Evolutionary conservation across 2,329 filamentous ascomycete species (phyloP).

Genomic region (Neonectria punicea): DNA sequence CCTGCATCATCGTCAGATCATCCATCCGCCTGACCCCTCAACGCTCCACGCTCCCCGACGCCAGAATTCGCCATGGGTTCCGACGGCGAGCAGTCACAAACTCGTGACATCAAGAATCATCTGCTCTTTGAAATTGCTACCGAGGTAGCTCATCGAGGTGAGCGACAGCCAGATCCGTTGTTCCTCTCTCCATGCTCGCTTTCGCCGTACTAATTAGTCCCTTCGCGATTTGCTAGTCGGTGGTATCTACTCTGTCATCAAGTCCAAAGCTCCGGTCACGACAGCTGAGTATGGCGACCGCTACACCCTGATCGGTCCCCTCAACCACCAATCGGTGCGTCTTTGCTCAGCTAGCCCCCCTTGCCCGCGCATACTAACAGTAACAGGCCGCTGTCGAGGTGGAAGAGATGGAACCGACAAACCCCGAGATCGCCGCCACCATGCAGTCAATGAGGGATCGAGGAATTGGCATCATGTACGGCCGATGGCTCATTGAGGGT

Average conservation of each 20-base stretch:
- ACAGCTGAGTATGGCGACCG: conserved; percentile 98
- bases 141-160: conserved; percentile 96
- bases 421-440: conserved; percentile 80
- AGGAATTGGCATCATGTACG: conserved; percentile 90
- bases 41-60: conserved; percentile 18
- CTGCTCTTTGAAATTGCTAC: conserved; percentile 96
- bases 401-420: conserved; percentile 87
- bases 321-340: conserved; percentile 88
- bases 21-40: conserved; percentile 14
- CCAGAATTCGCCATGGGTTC: conserved; percentile 54
- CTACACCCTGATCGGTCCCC: conserved; percentile 93
- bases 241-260: conserved; percentile 98
- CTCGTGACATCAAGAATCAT: conserved; percentile 90
- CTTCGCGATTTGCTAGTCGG: conserved; percentile 71
- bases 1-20: conserved; percentile 19
- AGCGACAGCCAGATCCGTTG: conserved; percentile 41
- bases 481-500: conserved; percentile 96
- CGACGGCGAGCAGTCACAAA: conserved; percentile 57
- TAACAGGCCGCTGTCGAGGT: conserved; percentile 93
- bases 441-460: conserved; percentile 94
- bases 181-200: not conserved
- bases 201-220: conserved; percentile 29
- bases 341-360: not conserved
- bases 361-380: conserved; percentile 19
- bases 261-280: conserved; percentile 97